Percentiles rank a stretch among this genome's conserved stretches.
Evolutionary conservation across 163 green algal genomes (phyloP).

Genomic region (Chlamydomonas reinhardtii): DNA sequence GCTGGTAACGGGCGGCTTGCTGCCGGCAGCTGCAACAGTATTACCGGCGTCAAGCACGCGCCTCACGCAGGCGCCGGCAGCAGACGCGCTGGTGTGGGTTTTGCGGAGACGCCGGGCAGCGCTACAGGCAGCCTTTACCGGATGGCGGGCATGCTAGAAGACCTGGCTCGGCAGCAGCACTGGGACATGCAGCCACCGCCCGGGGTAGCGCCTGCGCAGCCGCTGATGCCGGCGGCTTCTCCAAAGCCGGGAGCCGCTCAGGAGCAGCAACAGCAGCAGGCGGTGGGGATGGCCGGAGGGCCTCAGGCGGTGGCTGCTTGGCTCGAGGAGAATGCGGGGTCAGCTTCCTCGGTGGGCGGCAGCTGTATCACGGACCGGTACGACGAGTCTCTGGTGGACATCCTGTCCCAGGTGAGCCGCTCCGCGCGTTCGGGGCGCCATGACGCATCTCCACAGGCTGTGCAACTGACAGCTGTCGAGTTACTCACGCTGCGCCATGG

Average conservation of each 20-base stretch:
- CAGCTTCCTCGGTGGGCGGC: neutral
- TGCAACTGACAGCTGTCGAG: too few relatives aligned
- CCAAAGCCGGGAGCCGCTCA: neutral
- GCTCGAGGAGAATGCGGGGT: too few relatives aligned
- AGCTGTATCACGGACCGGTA: conserved; percentile 32
- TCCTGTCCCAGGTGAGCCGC: conserved; percentile 32
- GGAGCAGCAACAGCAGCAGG: neutral
- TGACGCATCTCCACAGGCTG: too few relatives aligned
- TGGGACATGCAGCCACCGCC: conserved; percentile 25
- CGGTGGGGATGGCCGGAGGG: neutral
- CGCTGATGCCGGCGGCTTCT: neutral
- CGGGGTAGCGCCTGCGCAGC: neutral
- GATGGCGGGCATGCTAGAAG: conserved; percentile 30
- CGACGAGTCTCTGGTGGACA: conserved; percentile 44
- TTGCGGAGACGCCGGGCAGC: neutral
- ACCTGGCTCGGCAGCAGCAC: conserved; percentile 26
- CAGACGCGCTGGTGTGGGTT: too few relatives aligned
- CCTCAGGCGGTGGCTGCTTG: neutral
- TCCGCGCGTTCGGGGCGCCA: too few relatives aligned
- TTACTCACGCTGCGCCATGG: too few relatives aligned
- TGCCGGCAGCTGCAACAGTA: too few relatives aligned
- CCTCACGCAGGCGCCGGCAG: too few relatives aligned
- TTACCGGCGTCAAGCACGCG: too few relatives aligned
- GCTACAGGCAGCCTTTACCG: neutral
- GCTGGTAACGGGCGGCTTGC: too few relatives aligned